phyloP scores from a whole-genome alignment of 148 eudicot genomes.

The Camellia japonica region DNA sequence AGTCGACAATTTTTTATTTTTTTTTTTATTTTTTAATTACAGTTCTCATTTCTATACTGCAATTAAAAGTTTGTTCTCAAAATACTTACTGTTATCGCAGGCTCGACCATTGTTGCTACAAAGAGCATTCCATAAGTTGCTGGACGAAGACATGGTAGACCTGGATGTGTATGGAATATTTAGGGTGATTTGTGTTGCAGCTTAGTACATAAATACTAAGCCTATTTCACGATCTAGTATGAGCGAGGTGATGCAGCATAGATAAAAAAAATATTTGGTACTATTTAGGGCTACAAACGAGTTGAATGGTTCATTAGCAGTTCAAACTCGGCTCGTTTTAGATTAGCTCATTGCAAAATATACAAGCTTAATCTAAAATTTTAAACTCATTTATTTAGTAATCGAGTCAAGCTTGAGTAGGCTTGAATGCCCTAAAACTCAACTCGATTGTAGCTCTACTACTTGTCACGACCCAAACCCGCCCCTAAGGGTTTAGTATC shows the following conservation, averaged over 20 bases:
- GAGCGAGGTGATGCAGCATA: conserved; percentile 13
- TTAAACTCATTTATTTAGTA: too few relatives aligned
- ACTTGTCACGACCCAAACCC: too few relatives aligned
- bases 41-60: background rate
- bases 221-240: conserved; percentile 10
- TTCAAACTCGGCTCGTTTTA: too few relatives aligned
- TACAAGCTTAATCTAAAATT: too few relatives aligned
- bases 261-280: too few relatives aligned
- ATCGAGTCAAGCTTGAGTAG: too few relatives aligned
- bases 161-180: conserved; percentile 11
- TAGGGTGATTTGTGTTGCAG: conserved; percentile 10
- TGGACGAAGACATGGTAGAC: conserved; percentile 10
- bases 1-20: background rate
- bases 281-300: too few relatives aligned
- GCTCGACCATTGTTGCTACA: conserved; percentile 17
- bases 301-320: too few relatives aligned
- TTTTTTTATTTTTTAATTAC: background rate
- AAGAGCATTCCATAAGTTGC: conserved; percentile 13
- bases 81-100: background rate
- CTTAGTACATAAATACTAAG: conserved; percentile 12
- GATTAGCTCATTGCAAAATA: too few relatives aligned
- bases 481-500: too few relatives aligned
- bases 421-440: too few relatives aligned
- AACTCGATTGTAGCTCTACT: background rate
- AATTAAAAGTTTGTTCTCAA: background rate